Evolutionary conservation across 768 basidiomycete species (phyloP).

Genomic region (Kwoniella mangroviensis): DNA sequence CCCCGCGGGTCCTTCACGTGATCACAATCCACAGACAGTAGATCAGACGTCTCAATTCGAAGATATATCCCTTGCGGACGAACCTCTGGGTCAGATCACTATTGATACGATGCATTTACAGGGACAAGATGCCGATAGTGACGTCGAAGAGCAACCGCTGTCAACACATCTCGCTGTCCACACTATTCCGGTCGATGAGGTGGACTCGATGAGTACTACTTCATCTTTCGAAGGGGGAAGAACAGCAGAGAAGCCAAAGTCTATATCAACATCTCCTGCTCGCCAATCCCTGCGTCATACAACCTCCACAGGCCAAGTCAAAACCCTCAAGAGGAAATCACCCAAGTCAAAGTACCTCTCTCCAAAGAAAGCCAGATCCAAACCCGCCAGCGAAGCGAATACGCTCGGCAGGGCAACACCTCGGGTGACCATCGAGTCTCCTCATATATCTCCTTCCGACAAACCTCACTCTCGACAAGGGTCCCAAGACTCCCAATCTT

Average conservation of each 20-base stretch:
- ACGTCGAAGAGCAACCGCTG: background rate
- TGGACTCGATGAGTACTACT: conserved; percentile 6
- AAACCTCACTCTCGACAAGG: background rate
- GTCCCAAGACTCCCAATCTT: background rate
- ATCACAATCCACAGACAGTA: background rate
- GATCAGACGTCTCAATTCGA: background rate
- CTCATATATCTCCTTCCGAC: background rate
- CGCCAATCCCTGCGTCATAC: background rate
- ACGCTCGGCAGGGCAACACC: conserved; percentile 4
- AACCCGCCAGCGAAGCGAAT: background rate
- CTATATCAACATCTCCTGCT: background rate
- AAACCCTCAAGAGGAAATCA: conserved; percentile 8
- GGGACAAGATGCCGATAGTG: background rate
- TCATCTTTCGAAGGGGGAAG: conserved; percentile 7
- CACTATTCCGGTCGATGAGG: conserved; percentile 9
- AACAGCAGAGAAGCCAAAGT: background rate
- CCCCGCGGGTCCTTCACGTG: conserved; percentile 1
- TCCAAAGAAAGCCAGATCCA: conserved; percentile 6
- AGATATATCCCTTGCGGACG: background rate
- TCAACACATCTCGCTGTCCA: background rate
- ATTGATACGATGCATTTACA: background rate
- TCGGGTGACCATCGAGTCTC: conserved; percentile 24
- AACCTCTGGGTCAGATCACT: background rate
- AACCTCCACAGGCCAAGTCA: background rate
- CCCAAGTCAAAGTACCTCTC: conserved; percentile 25